Percentiles rank a stretch among this genome's conserved stretches.
Evolutionary conservation across 345 rosid species (phyloP).

Genomic region (Salix dunnii): DNA sequence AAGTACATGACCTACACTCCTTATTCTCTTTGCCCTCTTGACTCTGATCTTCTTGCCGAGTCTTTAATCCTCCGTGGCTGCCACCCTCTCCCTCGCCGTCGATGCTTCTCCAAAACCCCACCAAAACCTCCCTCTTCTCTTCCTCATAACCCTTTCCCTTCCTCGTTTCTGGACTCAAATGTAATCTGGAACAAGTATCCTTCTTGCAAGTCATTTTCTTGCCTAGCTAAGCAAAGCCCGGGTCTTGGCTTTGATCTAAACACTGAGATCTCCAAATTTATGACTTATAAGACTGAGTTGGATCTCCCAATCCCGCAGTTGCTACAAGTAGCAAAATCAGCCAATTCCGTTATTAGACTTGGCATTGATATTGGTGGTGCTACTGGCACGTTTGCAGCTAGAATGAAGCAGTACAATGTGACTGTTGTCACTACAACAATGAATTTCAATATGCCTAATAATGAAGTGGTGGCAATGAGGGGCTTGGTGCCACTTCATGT

Average conservation of each 20-base stretch:
- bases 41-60: conserved; percentile 72
- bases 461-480: conserved; percentile 81
- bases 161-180: conserved; percentile 58
- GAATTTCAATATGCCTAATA: conserved; percentile 86
- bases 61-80: conserved; percentile 89
- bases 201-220: conserved; percentile 65
- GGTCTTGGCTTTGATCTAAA: conserved; percentile 58
- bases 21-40: conserved; percentile 72
- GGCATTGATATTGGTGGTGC: conserved; percentile 93
- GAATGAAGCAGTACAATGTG: conserved; percentile 66
- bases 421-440: conserved; percentile 81
- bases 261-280: conserved; percentile 46
- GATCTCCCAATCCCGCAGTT: conserved; percentile 90
- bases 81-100: conserved; percentile 98
- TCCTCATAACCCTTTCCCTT: conserved; percentile 48
- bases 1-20: conserved; percentile 81
- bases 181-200: conserved; percentile 68
- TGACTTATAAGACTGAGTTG: conserved; percentile 56
- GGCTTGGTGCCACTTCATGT: conserved; percentile 85
- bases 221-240: conserved; percentile 53
- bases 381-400: conserved; percentile 78
- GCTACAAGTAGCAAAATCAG: conserved; percentile 57
- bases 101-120: conserved; percentile 87
- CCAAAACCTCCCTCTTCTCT: conserved; percentile 43
- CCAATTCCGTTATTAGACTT: conserved; percentile 56